A percentile compares a stretch with the other conserved stretches of the same genome.
phyloP scores from a whole-genome alignment of 140 eudicot genomes.

The Cichorium intybus region DNA sequence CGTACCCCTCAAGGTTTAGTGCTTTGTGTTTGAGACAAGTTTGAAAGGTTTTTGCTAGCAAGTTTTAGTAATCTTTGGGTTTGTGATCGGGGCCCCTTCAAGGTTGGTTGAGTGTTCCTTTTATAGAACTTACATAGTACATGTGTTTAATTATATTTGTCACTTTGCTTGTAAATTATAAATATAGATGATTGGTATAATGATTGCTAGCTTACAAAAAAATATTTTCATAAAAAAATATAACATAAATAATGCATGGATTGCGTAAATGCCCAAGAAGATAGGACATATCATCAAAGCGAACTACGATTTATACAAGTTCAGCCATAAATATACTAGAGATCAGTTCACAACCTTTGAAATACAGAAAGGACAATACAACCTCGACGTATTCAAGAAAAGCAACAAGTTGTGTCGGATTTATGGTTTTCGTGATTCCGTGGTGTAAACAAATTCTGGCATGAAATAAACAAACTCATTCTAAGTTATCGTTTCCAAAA shows the following conservation, averaged over 20 bases:
- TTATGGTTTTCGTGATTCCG: neutral
- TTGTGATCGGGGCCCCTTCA: too few species aligned
- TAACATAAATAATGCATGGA: neutral
- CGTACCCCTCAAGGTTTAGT: neutral
- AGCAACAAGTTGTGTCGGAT: neutral
- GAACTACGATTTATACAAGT: neutral
- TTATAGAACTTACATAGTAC: neutral
- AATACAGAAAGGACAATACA: neutral
- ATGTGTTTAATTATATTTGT: neutral
- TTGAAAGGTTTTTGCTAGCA: neutral
- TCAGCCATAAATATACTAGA: conserved; percentile 7
- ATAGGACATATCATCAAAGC: neutral
- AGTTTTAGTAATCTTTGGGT: too few species aligned
- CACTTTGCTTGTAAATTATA: neutral
- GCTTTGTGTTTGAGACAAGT: neutral
- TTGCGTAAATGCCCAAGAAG: neutral
- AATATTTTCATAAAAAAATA: neutral
- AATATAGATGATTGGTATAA: neutral
- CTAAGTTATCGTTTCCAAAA: too few species aligned
- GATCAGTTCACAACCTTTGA: conserved; percentile 13
- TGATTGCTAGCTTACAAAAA: neutral
- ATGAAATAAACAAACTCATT: too few species aligned
- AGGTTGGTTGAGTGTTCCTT: too few species aligned
- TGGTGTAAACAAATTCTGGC: neutral
- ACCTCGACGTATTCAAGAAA: neutral